Evolutionary conservation across 2,329 filamentous ascomycete genomes (phyloP), one percentile per base, ranked within the genome.

Genomic region (Pseudocercospora crystallina): DNA sequence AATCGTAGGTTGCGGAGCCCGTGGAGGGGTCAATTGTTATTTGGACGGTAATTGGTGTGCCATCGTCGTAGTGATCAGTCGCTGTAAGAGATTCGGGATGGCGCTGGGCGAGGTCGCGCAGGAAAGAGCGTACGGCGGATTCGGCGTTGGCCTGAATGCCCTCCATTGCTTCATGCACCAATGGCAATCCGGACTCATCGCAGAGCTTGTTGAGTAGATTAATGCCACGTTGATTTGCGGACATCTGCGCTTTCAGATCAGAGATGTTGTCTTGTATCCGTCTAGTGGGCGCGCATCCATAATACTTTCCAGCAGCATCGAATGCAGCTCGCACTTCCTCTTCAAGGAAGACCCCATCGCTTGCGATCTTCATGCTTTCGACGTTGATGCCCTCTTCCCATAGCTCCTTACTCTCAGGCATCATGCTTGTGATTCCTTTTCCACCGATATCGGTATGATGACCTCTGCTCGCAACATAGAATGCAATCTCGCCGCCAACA

Each of bases 261-360:
- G 60, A 61, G 17, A 71, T 54, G 47, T 71, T 71, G 56, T 71
- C 69, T 14, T 60, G 51, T 5, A 69, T 57, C 17, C 59, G 62
- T 33, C 67, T 54, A 2, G 65, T 67, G 5, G 65, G 66, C 11
- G 56, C 60, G 45, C 67, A 70, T 2, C 64, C 65, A 7, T 62
- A 64, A 33, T 64, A 63, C 17, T 84, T 76, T 0, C 85, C 85
- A 0, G 89, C 88, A 51, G 89, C 85, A 9, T 82, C 76, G 34
- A 65, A 65, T 5, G 65, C 51, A 37, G 64, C 60, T 11, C 57
- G 61, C 1, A 72, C 59, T 0, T 58, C 55, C 2, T 58, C 59
- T 51, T 74, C 71, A 38, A 71, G 61, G 42, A 75, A 73, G 0
- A 58, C 30, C 0, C 69, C 71, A 5, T 64, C 54, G 5, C 57